Evolutionary conservation across 441 rosid species (phyloP).

Genomic region (Erodium texanum): DNA sequence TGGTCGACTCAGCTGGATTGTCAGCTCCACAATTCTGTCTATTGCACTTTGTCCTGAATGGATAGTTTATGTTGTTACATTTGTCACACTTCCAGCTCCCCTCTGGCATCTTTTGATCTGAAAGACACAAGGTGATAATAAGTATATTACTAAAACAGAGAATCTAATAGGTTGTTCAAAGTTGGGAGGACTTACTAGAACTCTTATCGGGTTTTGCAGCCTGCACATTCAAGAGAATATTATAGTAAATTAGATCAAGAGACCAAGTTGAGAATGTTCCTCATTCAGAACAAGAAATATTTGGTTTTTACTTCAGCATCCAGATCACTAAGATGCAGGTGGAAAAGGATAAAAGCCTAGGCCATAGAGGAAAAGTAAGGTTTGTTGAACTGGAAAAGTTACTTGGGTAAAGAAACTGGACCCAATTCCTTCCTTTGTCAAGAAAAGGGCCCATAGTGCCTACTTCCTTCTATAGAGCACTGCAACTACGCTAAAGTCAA

Average conservation of each 20-base stretch:
- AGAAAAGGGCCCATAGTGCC: not conserved
- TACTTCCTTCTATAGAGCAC: not conserved
- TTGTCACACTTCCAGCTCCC: slow-evolving; percentile 99
- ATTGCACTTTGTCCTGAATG: slow-evolving; percentile 94
- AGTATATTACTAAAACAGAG: slow-evolving; percentile 16
- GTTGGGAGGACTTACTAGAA: slow-evolving; percentile 51
- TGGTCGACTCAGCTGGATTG: slow-evolving; percentile 53
- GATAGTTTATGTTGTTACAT: slow-evolving; percentile 89
- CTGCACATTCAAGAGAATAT: slow-evolving; percentile 37
- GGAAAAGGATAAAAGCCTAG: too few species aligned
- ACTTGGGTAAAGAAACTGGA: not conserved
- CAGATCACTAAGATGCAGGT: not conserved
- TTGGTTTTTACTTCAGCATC: not conserved
- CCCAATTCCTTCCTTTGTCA: not conserved
- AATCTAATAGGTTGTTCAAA: slow-evolving; percentile 7
- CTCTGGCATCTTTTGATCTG: slow-evolving; percentile 93
- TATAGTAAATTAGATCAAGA: slow-evolving; percentile 2
- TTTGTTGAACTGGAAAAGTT: not conserved
- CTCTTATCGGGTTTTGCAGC: slow-evolving; percentile 63
- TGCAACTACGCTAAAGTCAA: not conserved
- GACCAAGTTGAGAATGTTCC: not conserved
- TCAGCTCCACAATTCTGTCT: slow-evolving; percentile 97
- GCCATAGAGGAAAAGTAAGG: too few species aligned
- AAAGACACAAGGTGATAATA: slow-evolving; percentile 20
- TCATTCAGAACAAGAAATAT: not conserved